Percentiles rank a stretch among this genome's conserved stretches.
phyloP scores from a whole-genome alignment of 257 asterid species.

The Solanum medicagineum region DNA sequence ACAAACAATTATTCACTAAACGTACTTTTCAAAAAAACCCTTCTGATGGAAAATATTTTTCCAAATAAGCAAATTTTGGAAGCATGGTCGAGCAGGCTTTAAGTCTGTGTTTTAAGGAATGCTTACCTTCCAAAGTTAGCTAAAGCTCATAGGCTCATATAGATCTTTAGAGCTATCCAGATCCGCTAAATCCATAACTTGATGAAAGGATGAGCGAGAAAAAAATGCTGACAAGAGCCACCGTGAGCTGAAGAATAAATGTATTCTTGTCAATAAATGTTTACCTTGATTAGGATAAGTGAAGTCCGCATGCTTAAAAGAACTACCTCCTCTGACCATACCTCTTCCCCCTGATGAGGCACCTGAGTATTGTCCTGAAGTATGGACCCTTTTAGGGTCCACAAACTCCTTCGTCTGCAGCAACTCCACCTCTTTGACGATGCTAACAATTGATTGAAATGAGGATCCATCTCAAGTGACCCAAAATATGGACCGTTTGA shows the following conservation, averaged over 20 bases:
- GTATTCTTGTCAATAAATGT: neutral
- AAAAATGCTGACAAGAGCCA: slow-evolving; percentile 51
- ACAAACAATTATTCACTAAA: neutral
- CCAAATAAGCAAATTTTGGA: neutral
- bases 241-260: slow-evolving; percentile 29
- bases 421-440: too few relatives aligned
- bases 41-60: too few relatives aligned
- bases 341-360: too few relatives aligned
- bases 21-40: neutral
- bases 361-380: too few relatives aligned
- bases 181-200: slow-evolving; percentile 43
- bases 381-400: too few relatives aligned
- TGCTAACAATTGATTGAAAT: too few relatives aligned
- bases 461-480: too few relatives aligned
- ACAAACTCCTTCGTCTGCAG: too few relatives aligned
- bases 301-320: too few relatives aligned
- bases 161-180: slow-evolving; percentile 53
- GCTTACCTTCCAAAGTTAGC: slow-evolving; percentile 65
- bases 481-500: too few relatives aligned
- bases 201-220: slow-evolving; percentile 38
- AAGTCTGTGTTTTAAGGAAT: neutral
- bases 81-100: neutral
- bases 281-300: neutral
- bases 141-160: slow-evolving; percentile 52
- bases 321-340: too few relatives aligned